A percentile compares a stretch with the other conserved stretches of the same genome.
Conservation (phyloP, 192 early-diverging fungal genomes). For the Coemansia sp. region DNA sequence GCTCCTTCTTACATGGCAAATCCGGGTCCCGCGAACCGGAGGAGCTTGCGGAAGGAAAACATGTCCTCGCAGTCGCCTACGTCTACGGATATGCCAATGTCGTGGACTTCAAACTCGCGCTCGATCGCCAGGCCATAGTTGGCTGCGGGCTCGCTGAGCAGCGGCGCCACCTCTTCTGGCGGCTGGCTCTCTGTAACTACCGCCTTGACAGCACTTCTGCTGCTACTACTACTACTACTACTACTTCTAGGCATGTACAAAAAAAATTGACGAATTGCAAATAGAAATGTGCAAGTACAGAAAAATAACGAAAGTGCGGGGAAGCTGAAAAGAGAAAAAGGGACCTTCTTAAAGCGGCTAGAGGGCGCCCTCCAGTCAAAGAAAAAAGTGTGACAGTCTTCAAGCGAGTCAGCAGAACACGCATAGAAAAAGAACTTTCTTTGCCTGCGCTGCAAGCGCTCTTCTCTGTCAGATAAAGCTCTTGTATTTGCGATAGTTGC, state of each 20-base stretch:
- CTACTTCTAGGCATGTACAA: background rate
- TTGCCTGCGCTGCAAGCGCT: background rate
- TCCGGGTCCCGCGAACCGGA: slow-evolving; percentile 69
- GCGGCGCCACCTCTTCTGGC: slow-evolving; percentile 7
- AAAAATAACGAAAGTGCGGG: background rate
- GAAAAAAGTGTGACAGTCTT: background rate
- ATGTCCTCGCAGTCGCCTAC: slow-evolving; percentile 50
- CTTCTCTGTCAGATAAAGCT: too few species aligned
- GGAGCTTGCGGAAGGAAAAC: slow-evolving; percentile 66
- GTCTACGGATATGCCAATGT: slow-evolving; percentile 50
- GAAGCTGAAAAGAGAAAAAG: background rate
- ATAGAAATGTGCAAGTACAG: background rate
- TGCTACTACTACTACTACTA: background rate
- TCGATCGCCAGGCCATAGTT: slow-evolving; percentile 26
- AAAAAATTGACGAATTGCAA: slow-evolving; percentile 2
- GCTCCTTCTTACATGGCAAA: slow-evolving; percentile 53
- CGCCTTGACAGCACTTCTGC: background rate
- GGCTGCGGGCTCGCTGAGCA: slow-evolving; percentile 9
- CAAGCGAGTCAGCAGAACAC: slow-evolving; percentile 3
- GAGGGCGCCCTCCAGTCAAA: background rate
- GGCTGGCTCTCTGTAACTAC: background rate
- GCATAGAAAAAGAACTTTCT: background rate
- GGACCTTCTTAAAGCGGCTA: background rate
- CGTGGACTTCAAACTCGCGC: slow-evolving; percentile 48
- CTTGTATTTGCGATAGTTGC: too few species aligned